Base-by-base conservation (phyloP, 1,284 basidiomycete genomes). In the Tilletia walkeri region DNA sequence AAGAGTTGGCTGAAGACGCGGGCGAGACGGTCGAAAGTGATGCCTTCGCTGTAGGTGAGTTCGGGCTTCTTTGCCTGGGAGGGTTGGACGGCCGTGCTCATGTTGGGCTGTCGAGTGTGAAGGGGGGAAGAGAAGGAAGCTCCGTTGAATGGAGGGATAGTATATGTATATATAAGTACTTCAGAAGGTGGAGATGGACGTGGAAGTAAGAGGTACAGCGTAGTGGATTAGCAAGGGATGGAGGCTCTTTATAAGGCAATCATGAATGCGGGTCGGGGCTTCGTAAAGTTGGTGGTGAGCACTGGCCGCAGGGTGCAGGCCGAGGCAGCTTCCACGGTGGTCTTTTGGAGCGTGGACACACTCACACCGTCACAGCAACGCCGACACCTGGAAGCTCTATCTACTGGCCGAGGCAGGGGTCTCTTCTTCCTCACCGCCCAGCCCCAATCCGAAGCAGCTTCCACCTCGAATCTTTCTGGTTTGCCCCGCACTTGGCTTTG, bases 21-120 rank as follows among this genome's bases (percentile, higher is more conserved):
- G n/a, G 74, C 53, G 36, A 77, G 47, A 4, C 69, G 59, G 63
- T 83, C 81, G 34, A 80, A 63, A 30, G 78, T 80, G 63, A 80
- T 77, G 4, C 77, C 76, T 68, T 73, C 73, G 12, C 49, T 20
- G 45, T 45, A 65, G 49, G 69, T 65, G 7, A 72, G 50, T 47
- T 72, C 68, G 34, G 70, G 67, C 54, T 45, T 63, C 39, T 50
- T 54, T 7, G 67, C 67, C 56, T 68, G 67, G 10, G 38, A 30
- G 10, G 67, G 67, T 39, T 68, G 67, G 56, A 34, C 53, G n/a
- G 67, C 67, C n/a, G 48, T 66, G 41, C 41, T 34, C 48, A 66
- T 41, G 10, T 38, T 65, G 45, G 16, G 24, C 24, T 30, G 2
- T 30, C 24, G 24, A 30, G 6, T 45, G 41, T 9, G 41, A 45